A percentile compares a stretch with the other conserved stretches of the same genome.
Evolutionary conservation across 176 grass and related monocot species (phyloP).

Genomic region (Alopecurus myosuroides): DNA sequence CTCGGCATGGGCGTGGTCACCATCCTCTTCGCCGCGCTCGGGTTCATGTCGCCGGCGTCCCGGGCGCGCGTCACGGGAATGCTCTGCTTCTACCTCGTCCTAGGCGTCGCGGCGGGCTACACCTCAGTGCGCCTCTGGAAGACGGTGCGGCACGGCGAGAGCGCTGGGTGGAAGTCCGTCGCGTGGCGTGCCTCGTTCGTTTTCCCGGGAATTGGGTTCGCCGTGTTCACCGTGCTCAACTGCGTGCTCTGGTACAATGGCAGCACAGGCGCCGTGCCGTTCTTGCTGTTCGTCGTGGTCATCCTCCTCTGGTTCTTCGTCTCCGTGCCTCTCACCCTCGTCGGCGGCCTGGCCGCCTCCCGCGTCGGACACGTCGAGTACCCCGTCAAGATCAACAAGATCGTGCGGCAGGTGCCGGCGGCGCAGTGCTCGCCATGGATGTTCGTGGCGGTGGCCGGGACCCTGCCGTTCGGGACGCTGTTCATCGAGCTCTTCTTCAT

Average conservation of each 20-base stretch:
- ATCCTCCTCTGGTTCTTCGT: constrained; percentile 61
- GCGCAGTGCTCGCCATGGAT: constrained; percentile 52
- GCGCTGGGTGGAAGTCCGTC: constrained; percentile 41
- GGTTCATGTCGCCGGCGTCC: constrained; percentile 75
- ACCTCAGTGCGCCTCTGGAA: constrained; percentile 50
- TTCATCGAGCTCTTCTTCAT: constrained; percentile 91
- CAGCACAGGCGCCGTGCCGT: constrained; percentile 60
- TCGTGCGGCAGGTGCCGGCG: constrained; percentile 36
- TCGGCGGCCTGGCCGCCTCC: constrained; percentile 40
- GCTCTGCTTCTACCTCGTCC: constrained; percentile 55
- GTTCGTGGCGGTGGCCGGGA: constrained; percentile 39
- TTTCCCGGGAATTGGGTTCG: constrained; percentile 49
- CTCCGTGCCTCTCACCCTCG: constrained; percentile 57
- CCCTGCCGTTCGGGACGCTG: constrained; percentile 58
- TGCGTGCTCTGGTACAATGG: constrained; percentile 62
- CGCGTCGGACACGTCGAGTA: constrained; percentile 39
- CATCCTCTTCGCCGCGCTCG: constrained; percentile 72
- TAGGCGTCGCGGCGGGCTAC: constrained; percentile 44
- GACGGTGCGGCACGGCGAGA: constrained; percentile 34
- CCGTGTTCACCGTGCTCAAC: constrained; percentile 48
- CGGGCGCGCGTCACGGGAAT: constrained; percentile 51
- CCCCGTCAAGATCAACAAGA: constrained; percentile 49
- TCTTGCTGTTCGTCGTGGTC: constrained; percentile 34
- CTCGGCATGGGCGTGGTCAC: constrained; percentile 58
- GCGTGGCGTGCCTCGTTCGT: constrained; percentile 35